Base-by-base conservation (phyloP, 768 basidiomycete species). In the Mycena albidolilacea region DNA sequence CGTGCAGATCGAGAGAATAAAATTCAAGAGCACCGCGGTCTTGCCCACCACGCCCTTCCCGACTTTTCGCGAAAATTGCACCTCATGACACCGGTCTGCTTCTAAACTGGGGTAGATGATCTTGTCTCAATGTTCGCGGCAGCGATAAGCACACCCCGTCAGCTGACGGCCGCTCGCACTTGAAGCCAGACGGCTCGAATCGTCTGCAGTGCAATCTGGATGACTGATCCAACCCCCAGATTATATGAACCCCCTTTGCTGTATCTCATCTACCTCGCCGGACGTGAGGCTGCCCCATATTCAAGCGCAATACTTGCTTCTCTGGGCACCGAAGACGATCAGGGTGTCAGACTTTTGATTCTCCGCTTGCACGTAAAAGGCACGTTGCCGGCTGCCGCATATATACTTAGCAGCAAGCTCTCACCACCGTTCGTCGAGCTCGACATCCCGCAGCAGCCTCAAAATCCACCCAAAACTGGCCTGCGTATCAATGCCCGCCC, bases 281-380 rank as follows among this genome's bases (percentile, higher is more conserved):
- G 30, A 3, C 35, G 21, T 57, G 12, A 35, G 12, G 39, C 41
- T 46, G 38, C 54, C 19, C 65, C 43, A 37, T 35, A 59, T 15
- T 43, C 19, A 67, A 46, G 10, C 48, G 19, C 64, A 57, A 43
- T 43, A 39, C 30, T 21, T 38, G 10, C 44, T 38, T 10, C 21
- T 37, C 66, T 58, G 19, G 23, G 55, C 66, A 6, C 23, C 8
- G 52, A 64, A 38, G 37, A 52, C 57, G 30, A 48, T 67, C 55
- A 67, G 35, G 11, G 38, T 68, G 57, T 68, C 67, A 61, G 14
- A 21, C 60, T 52, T 60, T 59, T 61, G 59, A 68, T 68, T 43
- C 67, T 9, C 37, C 10, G 35, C 37, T 15, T 37, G 46, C 67
- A 68, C 15, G 67, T 35, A 37, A 54, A 41, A 37, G 67, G 67